Evolutionary conservation across 257 asterid species (phyloP).

Genomic region (Solanum pimpinellifolium): DNA sequence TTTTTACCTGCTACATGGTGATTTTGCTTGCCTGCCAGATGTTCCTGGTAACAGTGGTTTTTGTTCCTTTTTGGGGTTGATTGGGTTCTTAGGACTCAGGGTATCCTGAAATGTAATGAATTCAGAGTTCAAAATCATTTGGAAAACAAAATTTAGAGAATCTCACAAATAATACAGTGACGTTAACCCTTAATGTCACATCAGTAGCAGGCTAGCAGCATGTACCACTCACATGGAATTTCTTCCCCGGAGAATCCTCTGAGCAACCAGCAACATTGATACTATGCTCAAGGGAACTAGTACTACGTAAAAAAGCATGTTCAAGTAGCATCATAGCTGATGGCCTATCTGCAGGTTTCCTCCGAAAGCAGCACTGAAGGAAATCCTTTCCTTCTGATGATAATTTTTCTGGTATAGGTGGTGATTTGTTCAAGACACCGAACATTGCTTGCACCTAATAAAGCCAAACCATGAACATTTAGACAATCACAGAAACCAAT

Average conservation of each 20-base stretch:
- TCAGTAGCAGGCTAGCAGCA: neutral
- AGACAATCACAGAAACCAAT: neutral
- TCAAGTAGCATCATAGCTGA: conserved; percentile 52
- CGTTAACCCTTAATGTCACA: neutral
- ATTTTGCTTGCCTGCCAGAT: conserved; percentile 26
- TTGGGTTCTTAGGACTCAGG: conserved; percentile 17
- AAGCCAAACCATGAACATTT: neutral
- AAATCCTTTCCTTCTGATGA: conserved; percentile 74
- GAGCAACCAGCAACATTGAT: conserved; percentile 10
- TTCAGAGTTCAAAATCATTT: neutral
- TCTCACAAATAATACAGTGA: neutral
- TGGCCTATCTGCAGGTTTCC: conserved; percentile 67
- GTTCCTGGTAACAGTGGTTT: conserved; percentile 19
- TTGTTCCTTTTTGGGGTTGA: conserved; percentile 17
- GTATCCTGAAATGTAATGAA: conserved; percentile 21
- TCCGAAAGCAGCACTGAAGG: conserved; percentile 55
- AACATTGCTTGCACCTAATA: conserved; percentile 85
- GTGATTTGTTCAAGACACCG: conserved; percentile 54
- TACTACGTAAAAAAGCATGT: conserved; percentile 48
- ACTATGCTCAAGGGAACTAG: conserved; percentile 21
- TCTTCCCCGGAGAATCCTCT: conserved; percentile 30
- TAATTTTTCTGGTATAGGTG: conserved; percentile 62
- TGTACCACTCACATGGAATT: conserved; percentile 27
- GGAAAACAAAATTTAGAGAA: neutral
- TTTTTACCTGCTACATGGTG: conserved; percentile 21